Evolutionary conservation across 352 stramenopile genomes (phyloP).

Genomic region (Pythium sp.): DNA sequence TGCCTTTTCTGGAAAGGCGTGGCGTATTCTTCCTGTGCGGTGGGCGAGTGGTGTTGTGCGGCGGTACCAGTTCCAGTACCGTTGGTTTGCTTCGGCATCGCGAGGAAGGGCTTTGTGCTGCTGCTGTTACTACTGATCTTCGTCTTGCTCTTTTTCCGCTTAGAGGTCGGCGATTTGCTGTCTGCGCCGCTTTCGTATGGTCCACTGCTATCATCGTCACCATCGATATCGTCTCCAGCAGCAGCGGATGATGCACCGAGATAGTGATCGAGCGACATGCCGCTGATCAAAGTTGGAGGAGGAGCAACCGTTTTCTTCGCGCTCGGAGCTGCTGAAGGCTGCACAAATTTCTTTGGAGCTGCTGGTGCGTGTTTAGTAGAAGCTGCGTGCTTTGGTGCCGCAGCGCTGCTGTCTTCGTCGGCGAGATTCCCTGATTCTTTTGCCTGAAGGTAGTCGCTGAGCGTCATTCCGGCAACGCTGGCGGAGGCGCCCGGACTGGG

Average conservation of each 20-base stretch:
- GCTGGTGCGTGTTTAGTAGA: conserved; percentile 7
- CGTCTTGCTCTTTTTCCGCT: conserved; percentile 32
- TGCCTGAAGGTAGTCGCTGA: conserved; percentile 58
- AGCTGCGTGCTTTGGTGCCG: neutral
- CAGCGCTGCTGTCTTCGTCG: neutral
- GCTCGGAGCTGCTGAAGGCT: neutral
- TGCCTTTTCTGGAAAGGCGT: conserved; percentile 50
- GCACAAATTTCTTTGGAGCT: neutral
- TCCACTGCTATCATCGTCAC: neutral
- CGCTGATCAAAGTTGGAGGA: conserved; percentile 31
- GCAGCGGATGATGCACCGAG: conserved; percentile 32
- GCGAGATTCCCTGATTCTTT: conserved; percentile 14
- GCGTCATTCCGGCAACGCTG: conserved; percentile 42
- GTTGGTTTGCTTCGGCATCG: conserved; percentile 6
- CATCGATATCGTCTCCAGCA: conserved; percentile 8
- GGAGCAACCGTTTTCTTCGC: conserved; percentile 23
- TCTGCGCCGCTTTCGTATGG: conserved; percentile 17
- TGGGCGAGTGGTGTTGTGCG: conserved; percentile 17
- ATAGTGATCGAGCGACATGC: conserved; percentile 68
- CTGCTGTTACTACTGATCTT: conserved; percentile 18
- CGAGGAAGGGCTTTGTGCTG: conserved; percentile 10
- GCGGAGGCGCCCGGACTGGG: conserved; percentile 8
- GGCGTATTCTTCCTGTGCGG: conserved; percentile 17
- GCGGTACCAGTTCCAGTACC: conserved; percentile 1
- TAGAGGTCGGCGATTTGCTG: conserved; percentile 30